Evolutionary conservation across 768 basidiomycete genomes (phyloP).

Genomic region (Rhodosporidiobolus odoratus): DNA sequence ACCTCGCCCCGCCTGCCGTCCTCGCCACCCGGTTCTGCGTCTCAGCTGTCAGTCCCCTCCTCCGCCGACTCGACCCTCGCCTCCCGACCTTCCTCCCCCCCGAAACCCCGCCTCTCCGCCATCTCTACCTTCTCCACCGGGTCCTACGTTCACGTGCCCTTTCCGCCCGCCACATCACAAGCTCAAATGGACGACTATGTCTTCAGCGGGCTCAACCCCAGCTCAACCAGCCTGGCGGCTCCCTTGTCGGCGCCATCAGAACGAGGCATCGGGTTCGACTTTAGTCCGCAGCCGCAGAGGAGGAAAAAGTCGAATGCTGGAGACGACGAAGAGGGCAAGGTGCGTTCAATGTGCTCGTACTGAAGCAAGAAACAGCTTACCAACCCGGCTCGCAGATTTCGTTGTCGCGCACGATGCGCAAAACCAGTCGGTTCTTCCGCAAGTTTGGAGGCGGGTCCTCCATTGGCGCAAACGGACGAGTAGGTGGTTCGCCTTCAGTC

Average conservation of each 20-base stretch:
- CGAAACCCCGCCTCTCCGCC: neutral
- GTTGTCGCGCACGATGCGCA: conserved; percentile 39
- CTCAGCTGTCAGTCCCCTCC: neutral
- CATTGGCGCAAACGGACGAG: neutral
- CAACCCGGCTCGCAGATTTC: neutral
- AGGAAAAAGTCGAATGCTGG: neutral
- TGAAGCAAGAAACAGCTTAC: neutral
- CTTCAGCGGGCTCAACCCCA: neutral
- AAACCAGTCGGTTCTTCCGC: conserved; percentile 42
- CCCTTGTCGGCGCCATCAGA: too few species aligned
- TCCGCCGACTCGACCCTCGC: neutral
- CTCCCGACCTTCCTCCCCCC: neutral
- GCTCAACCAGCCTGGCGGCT: conserved; percentile 4
- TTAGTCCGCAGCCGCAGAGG: conserved; percentile 10
- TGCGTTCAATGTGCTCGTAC: neutral
- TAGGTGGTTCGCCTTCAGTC: too few species aligned
- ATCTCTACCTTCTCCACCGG: conserved; percentile 4
- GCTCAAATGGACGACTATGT: neutral
- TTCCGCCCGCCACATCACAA: neutral
- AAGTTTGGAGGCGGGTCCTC: conserved; percentile 31
- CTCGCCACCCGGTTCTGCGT: neutral
- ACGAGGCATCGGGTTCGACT: conserved; percentile 6
- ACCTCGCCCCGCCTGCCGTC: neutral
- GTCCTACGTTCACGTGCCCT: conserved; percentile 18
- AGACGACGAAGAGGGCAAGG: neutral